Conservation (phyloP, 192 early-diverging fungal genomes). For the Coemansia sp. region DNA sequence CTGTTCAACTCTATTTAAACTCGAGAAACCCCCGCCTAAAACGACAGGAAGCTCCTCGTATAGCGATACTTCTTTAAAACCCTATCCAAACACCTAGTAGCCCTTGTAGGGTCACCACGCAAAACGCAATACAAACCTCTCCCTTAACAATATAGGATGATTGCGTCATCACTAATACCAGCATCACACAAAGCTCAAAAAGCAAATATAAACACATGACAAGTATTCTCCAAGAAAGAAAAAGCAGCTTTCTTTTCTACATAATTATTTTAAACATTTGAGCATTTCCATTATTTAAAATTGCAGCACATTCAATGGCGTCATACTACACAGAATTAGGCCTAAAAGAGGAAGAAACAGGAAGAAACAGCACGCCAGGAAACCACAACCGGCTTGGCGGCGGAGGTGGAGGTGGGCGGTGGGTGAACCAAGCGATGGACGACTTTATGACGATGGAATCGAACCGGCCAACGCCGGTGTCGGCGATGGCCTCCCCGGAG, state of each 20-base stretch:
- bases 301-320: slow-evolving; percentile 23
- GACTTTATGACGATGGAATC: slow-evolving; percentile 46
- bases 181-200: no score
- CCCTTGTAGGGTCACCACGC: no score
- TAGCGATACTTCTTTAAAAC: no score
- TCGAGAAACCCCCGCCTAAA: no score
- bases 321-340: slow-evolving; percentile 46
- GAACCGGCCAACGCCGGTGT: slow-evolving; percentile 38
- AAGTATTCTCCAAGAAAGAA: background rate
- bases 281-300: slow-evolving; percentile 5
- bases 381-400: slow-evolving; percentile 5
- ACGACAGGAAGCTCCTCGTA: no score
- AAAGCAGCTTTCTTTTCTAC: background rate
- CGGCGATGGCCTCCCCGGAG: slow-evolving; percentile 36
- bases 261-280: background rate
- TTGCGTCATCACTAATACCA: no score
- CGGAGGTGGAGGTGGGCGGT: slow-evolving; percentile 18
- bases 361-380: slow-evolving; percentile 12
- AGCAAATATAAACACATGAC: slow-evolving; percentile 1
- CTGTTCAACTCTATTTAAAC: no score
- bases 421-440: slow-evolving; percentile 40
- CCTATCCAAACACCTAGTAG: no score
- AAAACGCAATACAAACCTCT: no score
- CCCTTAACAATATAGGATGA: no score
- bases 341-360: slow-evolving; percentile 31